Conservation (phyloP, 257 asterid genomes). For the Plectranthus barbatus region DNA sequence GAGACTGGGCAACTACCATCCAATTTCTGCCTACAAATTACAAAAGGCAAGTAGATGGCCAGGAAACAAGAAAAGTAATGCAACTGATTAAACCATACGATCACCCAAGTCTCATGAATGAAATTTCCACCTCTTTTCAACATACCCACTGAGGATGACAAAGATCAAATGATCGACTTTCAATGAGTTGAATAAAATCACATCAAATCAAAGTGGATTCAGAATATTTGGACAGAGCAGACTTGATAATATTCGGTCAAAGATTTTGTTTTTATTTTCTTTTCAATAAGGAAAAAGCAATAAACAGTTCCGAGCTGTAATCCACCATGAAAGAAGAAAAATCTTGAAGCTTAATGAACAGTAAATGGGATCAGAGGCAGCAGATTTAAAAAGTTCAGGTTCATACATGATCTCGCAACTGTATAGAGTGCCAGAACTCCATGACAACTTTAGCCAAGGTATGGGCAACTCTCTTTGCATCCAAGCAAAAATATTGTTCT, state of each 20-base stretch:
- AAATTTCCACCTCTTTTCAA: constrained; percentile 7
- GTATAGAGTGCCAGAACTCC: constrained; percentile 79
- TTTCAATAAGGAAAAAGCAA: background rate
- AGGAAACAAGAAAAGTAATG: background rate
- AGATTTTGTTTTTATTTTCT: background rate
- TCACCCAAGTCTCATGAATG: background rate
- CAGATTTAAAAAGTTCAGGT: background rate
- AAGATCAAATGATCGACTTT: background rate
- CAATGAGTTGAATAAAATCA: background rate
- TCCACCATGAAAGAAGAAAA: background rate
- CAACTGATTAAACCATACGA: background rate
- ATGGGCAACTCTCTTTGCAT: constrained; percentile 55
- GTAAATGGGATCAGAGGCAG: background rate
- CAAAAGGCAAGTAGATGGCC: background rate
- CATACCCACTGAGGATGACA: background rate
- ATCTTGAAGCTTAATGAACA: constrained; percentile 1
- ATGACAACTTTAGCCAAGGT: constrained; percentile 66
- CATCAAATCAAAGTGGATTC: background rate
- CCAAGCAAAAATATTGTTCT: constrained; percentile 31
- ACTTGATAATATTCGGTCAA: background rate
- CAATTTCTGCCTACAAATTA: background rate
- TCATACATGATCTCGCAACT: constrained; percentile 35
- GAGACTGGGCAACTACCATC: background rate
- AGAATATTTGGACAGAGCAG: background rate
- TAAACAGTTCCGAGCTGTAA: background rate